phyloP scores from a whole-genome alignment of 305 asterid species.

The Withania somnifera region DNA sequence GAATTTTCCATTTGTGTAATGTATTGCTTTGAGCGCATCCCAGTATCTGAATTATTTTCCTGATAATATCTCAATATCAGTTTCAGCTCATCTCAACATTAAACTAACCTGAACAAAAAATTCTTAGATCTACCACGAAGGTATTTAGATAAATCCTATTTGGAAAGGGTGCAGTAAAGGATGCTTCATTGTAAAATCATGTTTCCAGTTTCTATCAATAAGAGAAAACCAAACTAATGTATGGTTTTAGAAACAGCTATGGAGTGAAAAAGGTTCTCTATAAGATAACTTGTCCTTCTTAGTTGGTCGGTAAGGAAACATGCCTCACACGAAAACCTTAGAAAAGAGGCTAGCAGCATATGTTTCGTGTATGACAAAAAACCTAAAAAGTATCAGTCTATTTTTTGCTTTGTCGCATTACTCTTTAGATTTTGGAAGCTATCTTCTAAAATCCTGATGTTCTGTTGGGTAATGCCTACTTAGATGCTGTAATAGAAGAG shows the following conservation, averaged over 20 bases:
- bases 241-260: background rate
- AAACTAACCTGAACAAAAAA: background rate
- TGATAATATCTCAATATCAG: background rate
- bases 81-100: background rate
- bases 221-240: background rate
- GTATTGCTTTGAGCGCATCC: background rate
- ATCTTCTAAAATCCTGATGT: background rate
- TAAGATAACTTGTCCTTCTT: background rate
- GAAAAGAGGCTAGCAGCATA: background rate
- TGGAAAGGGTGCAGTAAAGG: background rate
- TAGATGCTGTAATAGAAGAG: background rate
- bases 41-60: background rate
- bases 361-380: background rate
- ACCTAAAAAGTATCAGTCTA: background rate
- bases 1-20: background rate
- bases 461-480: background rate
- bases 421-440: background rate
- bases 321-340: background rate
- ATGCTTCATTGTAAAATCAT: background rate
- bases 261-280: background rate
- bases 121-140: background rate
- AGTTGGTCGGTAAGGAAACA: background rate
- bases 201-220: background rate
- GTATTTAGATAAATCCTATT: background rate
- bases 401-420: background rate